phyloP scores from a whole-genome alignment of 2,329 filamentous ascomycete genomes.

The Xylariaceae sp. region DNA sequence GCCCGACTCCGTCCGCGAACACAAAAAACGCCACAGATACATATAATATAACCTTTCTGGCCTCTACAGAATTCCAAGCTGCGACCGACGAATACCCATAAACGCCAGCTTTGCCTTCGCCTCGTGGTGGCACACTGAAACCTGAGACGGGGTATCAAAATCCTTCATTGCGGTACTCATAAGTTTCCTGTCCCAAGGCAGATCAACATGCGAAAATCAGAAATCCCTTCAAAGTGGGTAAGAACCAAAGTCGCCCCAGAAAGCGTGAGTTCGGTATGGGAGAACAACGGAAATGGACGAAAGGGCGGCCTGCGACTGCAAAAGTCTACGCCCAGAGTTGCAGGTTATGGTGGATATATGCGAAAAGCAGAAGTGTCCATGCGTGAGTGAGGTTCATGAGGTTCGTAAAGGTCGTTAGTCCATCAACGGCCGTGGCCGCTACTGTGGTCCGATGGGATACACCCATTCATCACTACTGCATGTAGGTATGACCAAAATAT shows the following conservation, averaged over 20 bases:
- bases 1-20: constrained; percentile 6
- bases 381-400: constrained; percentile 12
- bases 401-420: constrained; percentile 15
- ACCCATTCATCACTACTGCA: constrained; percentile 16
- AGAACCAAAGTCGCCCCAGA: constrained; percentile 13
- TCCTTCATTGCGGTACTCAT: too few species aligned
- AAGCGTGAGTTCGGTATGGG: constrained; percentile 15
- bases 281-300: constrained; percentile 26
- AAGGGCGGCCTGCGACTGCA: constrained; percentile 4
- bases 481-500: constrained; percentile 34
- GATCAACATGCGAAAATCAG: constrained; percentile 15
- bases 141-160: constrained; percentile 2
- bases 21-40: constrained; percentile 11
- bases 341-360: background rate
- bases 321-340: background rate
- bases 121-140: constrained; percentile 8
- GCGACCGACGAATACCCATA: constrained; percentile 6
- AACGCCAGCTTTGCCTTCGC: constrained; percentile 13
- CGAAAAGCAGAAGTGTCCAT: constrained; percentile 4
- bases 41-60: constrained; percentile 1
- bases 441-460: background rate
- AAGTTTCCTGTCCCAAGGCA: constrained; percentile 16
- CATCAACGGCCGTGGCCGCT: constrained; percentile 25
- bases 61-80: constrained; percentile 4
- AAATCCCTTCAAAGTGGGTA: constrained; percentile 19